Conservation (phyloP, 306 rosid genomes). For the Castanea mollissima region DNA sequence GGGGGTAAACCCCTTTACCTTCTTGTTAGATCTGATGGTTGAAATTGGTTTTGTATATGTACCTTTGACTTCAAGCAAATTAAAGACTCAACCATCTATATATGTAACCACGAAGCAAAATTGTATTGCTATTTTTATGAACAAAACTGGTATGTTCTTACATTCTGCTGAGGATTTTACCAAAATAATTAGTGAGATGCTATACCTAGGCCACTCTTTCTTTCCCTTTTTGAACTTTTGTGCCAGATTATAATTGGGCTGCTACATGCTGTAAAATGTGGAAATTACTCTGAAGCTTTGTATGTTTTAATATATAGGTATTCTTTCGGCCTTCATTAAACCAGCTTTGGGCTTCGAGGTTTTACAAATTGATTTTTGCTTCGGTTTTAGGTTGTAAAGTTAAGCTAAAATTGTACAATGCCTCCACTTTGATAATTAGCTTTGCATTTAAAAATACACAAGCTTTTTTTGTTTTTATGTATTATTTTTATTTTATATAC, state of each 20-base stretch:
- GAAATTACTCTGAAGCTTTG: background rate
- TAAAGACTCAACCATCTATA: background rate
- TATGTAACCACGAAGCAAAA: background rate
- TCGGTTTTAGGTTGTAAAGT: background rate
- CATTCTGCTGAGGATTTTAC: background rate
- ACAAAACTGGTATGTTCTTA: background rate
- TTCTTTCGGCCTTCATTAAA: background rate
- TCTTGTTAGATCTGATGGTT: background rate
- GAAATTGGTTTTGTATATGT: background rate
- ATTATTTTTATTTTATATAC: too few species aligned
- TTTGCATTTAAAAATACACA: too few species aligned
- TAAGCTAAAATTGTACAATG: background rate
- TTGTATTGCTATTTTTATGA: background rate
- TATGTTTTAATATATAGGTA: too few species aligned
- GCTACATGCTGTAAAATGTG: background rate
- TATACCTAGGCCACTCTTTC: background rate
- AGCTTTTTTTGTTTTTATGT: too few species aligned
- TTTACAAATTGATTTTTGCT: background rate
- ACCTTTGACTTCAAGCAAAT: background rate
- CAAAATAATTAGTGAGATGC: background rate
- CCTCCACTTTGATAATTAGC: too few species aligned
- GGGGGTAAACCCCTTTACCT: background rate
- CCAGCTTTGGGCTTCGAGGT: background rate
- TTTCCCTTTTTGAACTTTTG: too few species aligned
- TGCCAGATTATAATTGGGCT: too few species aligned